A percentile compares a stretch with the other conserved stretches of the same genome.
These are phyloP conservation scores for Wallacemonas sp. DNA, from an alignment of 208 protist genomes.

Conservation along the genomic window DNA sequence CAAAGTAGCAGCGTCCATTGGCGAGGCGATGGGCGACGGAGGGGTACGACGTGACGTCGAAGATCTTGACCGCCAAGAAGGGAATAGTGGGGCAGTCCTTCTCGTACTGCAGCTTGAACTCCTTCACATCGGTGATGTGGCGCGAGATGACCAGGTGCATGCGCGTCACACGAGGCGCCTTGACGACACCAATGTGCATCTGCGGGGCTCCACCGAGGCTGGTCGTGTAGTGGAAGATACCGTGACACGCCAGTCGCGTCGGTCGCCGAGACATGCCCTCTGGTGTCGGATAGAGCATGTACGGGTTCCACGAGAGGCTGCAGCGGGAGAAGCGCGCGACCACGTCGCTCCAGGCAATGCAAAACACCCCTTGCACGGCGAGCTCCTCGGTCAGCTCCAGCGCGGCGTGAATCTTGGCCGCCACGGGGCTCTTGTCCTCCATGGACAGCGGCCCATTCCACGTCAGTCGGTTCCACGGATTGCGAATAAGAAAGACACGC, in stretches of 20 bases:
- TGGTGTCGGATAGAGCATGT: conserved; percentile 70
- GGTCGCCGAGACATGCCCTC: conserved; percentile 59
- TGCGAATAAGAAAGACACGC: conserved; percentile 73
- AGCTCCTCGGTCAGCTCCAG: conserved; percentile 48
- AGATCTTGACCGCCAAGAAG: conserved; percentile 71
- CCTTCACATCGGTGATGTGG: conserved; percentile 65
- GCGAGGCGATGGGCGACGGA: conserved; percentile 69
- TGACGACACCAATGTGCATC: conserved; percentile 77
- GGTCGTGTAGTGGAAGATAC: conserved; percentile 46
- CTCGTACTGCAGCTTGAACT: conserved; percentile 71
- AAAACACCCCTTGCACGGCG: conserved; percentile 80
- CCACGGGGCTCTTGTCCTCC: conserved; percentile 44
- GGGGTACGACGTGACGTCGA: conserved; percentile 70
- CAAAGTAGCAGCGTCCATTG: conserved; percentile 60
- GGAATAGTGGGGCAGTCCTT: conserved; percentile 50
- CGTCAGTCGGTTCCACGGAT: conserved; percentile 75
- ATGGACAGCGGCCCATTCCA: conserved; percentile 66
- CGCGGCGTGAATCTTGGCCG: conserved; percentile 38
- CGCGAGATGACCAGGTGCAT: conserved; percentile 86
- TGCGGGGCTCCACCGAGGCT: conserved; percentile 69
- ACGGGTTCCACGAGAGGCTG: conserved; percentile 89
- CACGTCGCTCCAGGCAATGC: conserved; percentile 80
- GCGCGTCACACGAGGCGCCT: conserved; percentile 51
- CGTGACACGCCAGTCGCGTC: conserved; percentile 74
- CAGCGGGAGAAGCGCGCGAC: conserved; percentile 60